Conservation (phyloP, 139 green algal species). For the Tetradesmus lagerheimii region DNA sequence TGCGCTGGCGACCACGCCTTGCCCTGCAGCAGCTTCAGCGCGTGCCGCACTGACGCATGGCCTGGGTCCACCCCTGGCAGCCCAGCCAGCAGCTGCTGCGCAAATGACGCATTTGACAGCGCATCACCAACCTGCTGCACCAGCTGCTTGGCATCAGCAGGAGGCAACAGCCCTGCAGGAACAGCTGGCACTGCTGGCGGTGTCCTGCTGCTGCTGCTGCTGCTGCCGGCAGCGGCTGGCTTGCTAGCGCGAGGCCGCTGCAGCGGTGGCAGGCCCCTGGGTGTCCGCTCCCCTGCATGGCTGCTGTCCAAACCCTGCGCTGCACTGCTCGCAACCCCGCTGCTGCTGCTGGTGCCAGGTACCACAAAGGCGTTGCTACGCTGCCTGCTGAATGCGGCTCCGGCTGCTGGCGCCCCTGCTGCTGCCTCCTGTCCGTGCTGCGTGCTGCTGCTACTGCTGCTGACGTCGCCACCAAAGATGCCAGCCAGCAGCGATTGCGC, state of each 20-base stretch:
- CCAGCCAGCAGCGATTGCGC: not conserved
- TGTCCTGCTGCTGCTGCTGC: not conserved
- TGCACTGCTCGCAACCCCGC: not conserved
- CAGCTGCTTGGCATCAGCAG: not conserved
- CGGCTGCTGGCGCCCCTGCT: not conserved
- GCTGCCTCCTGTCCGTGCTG: not conserved
- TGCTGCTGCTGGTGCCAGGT: conserved; percentile 8
- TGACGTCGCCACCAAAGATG: not conserved
- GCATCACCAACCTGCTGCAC: not conserved
- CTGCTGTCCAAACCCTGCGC: not conserved
- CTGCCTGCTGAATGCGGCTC: not conserved
- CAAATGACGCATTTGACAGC: not conserved
- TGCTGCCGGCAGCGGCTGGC: not conserved
- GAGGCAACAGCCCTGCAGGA: not conserved
- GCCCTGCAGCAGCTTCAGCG: not conserved
- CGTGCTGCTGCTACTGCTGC: conserved; percentile 12
- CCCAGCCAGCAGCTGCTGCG: not conserved
- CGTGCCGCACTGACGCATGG: not conserved
- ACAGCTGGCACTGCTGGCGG: not conserved
- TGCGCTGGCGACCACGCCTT: not conserved
- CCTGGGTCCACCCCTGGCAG: not conserved
- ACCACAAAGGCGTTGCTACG: conserved; percentile 29
- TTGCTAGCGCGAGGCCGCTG: not conserved
- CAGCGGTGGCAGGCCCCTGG: not conserved
- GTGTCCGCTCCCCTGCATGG: not conserved